Conservation (phyloP, 345 rosid genomes). For the Euphorbia pulcherrima region DNA sequence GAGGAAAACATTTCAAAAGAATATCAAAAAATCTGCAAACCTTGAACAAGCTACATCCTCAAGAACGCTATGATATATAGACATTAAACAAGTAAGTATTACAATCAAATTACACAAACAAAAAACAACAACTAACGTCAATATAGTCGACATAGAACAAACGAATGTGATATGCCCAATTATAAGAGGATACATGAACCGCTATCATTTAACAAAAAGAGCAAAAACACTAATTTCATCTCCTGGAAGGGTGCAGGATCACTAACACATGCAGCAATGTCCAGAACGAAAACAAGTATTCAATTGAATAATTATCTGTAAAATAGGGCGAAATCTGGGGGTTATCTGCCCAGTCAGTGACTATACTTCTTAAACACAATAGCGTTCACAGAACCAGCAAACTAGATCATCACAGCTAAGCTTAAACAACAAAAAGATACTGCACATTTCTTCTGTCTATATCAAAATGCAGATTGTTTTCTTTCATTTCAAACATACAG, state of each 20-base stretch:
- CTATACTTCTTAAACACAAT: neutral
- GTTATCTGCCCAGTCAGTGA: neutral
- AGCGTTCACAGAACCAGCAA: neutral
- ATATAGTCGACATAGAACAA: conserved; percentile 1
- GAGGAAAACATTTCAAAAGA: conserved; percentile 9
- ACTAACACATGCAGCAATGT: neutral
- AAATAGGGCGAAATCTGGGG: neutral
- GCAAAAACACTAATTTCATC: neutral
- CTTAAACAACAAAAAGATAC: too few relatives aligned
- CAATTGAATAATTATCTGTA: neutral
- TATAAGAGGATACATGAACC: neutral
- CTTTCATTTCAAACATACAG: neutral
- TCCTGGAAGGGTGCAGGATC: neutral
- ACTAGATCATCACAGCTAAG: neutral
- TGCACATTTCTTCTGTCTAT: neutral
- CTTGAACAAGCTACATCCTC: neutral
- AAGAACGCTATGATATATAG: conserved; percentile 7
- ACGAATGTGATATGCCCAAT: neutral
- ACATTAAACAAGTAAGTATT: neutral
- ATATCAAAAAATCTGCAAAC: neutral
- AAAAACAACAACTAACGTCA: conserved; percentile 2
- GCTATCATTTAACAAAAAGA: neutral
- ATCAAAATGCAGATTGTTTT: neutral
- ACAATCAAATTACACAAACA: neutral
- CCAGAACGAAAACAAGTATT: neutral